Percentiles rank a stretch among this genome's conserved stretches.
Conservation (phyloP, 2,329 filamentous ascomycete species). For the Trichoderma gracile region DNA sequence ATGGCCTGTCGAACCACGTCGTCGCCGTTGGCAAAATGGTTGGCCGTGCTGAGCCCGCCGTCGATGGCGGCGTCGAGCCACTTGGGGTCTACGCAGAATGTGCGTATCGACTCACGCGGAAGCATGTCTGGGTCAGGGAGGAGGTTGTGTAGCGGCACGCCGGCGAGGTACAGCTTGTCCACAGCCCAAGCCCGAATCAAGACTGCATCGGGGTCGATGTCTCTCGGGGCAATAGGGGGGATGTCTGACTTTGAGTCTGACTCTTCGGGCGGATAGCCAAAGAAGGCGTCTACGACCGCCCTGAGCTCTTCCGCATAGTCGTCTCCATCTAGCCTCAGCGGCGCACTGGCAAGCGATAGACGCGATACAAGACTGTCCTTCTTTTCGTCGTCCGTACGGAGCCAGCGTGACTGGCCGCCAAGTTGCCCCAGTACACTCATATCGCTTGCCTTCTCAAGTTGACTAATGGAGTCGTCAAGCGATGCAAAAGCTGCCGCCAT, state of each 20-base stretch:
- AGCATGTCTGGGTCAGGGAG: neutral
- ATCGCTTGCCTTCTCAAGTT: neutral
- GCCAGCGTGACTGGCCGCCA: neutral
- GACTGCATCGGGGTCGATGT: neutral
- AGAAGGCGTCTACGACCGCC: neutral
- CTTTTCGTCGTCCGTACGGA: neutral
- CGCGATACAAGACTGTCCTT: neutral
- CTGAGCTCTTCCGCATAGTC: neutral
- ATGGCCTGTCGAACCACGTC: neutral
- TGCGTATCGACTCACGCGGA: neutral
- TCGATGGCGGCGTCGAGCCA: neutral
- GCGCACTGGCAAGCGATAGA: neutral
- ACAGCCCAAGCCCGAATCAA: neutral
- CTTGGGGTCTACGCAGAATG: neutral
- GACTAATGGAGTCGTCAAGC: neutral
- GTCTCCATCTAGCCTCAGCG: neutral
- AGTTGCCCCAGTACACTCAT: neutral
- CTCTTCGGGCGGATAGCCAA: neutral
- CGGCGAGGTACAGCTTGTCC: neutral
- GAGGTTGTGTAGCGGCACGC: neutral
- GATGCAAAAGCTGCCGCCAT: neutral
- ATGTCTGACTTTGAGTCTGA: neutral
- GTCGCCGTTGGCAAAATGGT: neutral
- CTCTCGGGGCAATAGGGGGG: neutral
- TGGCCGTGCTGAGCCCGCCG: neutral